Percentiles rank a stretch among this genome's conserved stretches.
These are phyloP conservation scores for Tolypocladium guangdongense DNA, from an alignment of 2,329 filamentous ascomycete genomes.

Conservation along the genomic window DNA sequence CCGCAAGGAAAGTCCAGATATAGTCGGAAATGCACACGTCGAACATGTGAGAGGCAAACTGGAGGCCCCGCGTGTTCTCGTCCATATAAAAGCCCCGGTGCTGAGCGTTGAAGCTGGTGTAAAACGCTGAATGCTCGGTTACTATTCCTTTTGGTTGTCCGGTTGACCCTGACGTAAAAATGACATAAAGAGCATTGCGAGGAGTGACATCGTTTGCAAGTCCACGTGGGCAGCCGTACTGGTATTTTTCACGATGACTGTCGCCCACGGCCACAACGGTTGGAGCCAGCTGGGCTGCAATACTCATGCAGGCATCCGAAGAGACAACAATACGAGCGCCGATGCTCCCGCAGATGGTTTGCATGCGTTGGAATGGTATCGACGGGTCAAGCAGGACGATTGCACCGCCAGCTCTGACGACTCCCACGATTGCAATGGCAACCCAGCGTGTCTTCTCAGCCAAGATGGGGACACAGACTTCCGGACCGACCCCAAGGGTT, in stretches of 20 bases:
- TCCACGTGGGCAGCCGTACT: neutral
- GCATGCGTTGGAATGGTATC: neutral
- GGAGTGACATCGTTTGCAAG: neutral
- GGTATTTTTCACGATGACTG: neutral
- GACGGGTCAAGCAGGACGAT: conserved; percentile 23
- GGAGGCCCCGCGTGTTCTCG: neutral
- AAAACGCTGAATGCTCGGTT: neutral
- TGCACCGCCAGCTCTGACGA: conserved; percentile 21
- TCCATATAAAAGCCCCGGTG: neutral
- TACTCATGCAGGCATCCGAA: neutral
- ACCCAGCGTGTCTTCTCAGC: conserved; percentile 26
- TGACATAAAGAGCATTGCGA: neutral
- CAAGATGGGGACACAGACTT: conserved; percentile 15
- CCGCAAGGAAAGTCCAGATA: conserved; percentile 2
- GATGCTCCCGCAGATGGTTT: neutral
- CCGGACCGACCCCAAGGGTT: neutral
- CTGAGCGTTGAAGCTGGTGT: neutral
- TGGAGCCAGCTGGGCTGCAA: neutral
- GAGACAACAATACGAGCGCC: neutral
- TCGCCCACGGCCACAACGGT: neutral
- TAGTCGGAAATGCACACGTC: conserved; percentile 2
- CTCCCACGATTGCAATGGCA: conserved; percentile 19
- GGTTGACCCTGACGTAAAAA: conserved; percentile 3
- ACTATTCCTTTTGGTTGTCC: conserved; percentile 1
- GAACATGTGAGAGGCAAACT: conserved; percentile 4